Evolutionary conservation across 805 yeast genomes (phyloP), one percentile per base, ranked within the genome.

Genomic region (Metschnikowia baotianmanensis): DNA sequence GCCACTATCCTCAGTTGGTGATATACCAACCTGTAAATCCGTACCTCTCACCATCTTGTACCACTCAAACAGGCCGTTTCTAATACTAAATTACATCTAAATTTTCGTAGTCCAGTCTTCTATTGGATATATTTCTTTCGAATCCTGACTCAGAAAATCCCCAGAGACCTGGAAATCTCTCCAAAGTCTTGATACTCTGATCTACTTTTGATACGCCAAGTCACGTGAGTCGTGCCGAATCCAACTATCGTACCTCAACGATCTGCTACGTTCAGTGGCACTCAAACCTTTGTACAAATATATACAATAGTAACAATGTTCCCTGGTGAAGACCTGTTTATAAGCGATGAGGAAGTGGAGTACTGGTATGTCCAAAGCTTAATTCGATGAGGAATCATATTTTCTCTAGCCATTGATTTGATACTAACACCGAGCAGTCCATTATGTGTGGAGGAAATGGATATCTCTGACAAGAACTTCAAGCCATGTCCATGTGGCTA

Each of bases 401-500:
- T n/a, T n/a, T 24, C n/a, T 24, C 26, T n/a, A 24, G 26, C 11
- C 25, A 12, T 18, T 13, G 12, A 16, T 12, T 13, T 11, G 8
- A 10, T 52, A 55, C 62, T 60, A 60, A 60, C 45, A 19, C 30
- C 34, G 23, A 36, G 11, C 35, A 66, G 96, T 67, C 99, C 99
- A 42, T 77, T 93, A 48, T 93, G 99, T 71, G 91, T 90, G 58
- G 99, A 93, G 66, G 97, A 93, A 61, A 83, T 93, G 89, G 99
- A 93, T 64, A 81, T 91, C 34, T 85, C 96, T 13, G 99, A 93
- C 65, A 88, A 86, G 58, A 87, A 89, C 68, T 93, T 93, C 74
- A 88, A 85, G 63, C 99, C 99, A n/a, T 93, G 99, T 71, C 98
- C 98, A 1, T 93, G 99, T 69, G 99, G 99, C 15, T 93, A 93